Conservation (phyloP, 306 rosid species). For the Biancaea sappan region DNA sequence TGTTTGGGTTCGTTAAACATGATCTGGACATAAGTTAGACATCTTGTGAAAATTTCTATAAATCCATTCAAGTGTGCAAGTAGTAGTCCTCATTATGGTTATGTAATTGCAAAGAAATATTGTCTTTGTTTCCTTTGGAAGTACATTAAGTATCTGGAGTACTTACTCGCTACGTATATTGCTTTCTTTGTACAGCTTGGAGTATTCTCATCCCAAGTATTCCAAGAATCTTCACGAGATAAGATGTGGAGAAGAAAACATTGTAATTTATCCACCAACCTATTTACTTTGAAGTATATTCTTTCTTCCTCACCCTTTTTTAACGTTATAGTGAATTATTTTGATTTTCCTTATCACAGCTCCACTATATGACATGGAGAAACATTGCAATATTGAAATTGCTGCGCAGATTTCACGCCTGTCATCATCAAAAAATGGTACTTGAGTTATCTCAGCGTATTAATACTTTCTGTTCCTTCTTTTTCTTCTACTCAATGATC, state of each 20-base stretch:
- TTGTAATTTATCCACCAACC: conserved; percentile 57
- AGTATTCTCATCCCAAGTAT: conserved; percentile 97
- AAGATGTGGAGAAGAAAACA: conserved; percentile 83
- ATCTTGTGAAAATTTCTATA: background rate
- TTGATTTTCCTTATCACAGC: conserved; percentile 53
- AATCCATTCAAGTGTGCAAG: conserved; percentile 5
- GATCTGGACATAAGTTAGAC: background rate
- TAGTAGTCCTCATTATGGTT: conserved; percentile 5
- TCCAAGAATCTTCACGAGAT: conserved; percentile 92
- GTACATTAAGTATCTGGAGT: conserved; percentile 25
- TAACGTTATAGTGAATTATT: conserved; percentile 28
- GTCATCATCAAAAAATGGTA: conserved; percentile 84
- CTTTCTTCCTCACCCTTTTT: background rate
- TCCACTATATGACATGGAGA: conserved; percentile 88
- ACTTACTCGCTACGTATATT: conserved; percentile 41
- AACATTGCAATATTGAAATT: conserved; percentile 89
- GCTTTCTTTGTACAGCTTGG: conserved; percentile 81
- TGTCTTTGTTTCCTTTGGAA: conserved; percentile 1
- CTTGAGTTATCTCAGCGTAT: conserved; percentile 53
- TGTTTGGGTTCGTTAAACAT: background rate
- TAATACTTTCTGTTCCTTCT: conserved; percentile 42
- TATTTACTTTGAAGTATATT: conserved; percentile 20
- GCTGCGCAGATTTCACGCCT: conserved; percentile 84
- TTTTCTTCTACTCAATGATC: background rate
- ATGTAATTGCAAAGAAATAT: conserved; percentile 7